Percentiles rank a stretch among this genome's conserved stretches.
Conservation (phyloP, 805 yeast genomes). For the Hanseniaspora jakobsenii region DNA sequence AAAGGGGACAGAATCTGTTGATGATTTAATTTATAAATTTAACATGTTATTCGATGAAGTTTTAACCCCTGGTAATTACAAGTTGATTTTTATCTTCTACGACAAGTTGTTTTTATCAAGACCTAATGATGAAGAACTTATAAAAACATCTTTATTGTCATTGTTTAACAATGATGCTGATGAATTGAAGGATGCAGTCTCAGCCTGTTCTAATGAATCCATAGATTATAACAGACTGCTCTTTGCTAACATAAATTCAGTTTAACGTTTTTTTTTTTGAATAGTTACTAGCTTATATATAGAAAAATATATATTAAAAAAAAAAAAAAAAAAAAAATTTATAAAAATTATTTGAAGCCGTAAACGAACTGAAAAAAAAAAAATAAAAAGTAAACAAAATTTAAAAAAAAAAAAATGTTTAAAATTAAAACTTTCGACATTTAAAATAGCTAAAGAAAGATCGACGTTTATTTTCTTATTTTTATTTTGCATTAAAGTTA, state of each 20-base stretch:
- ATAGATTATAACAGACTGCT: slow-evolving; percentile 1
- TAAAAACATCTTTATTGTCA: background rate
- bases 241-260: background rate
- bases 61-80: slow-evolving; percentile 8
- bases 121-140: background rate
- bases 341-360: too few relatives aligned
- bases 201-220: background rate
- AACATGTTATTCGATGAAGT: background rate
- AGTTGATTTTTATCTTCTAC: slow-evolving; percentile 7
- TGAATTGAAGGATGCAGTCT: background rate
- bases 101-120: background rate
- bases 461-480: too few relatives aligned
- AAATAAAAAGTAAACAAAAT: too few relatives aligned
- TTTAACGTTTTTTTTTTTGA: too few relatives aligned
- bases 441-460: too few relatives aligned
- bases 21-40: background rate
- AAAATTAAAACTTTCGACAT: too few relatives aligned
- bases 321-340: too few relatives aligned
- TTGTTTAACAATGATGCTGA: slow-evolving; percentile 5
- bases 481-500: too few relatives aligned
- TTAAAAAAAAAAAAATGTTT: too few relatives aligned
- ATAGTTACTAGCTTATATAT: too few relatives aligned
- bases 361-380: too few relatives aligned
- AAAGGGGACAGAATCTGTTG: background rate
- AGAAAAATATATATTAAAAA: too few relatives aligned